Percentiles rank a stretch among this genome's conserved stretches.
Conservation (phyloP, 345 rosid species). For the Populus simonii region DNA sequence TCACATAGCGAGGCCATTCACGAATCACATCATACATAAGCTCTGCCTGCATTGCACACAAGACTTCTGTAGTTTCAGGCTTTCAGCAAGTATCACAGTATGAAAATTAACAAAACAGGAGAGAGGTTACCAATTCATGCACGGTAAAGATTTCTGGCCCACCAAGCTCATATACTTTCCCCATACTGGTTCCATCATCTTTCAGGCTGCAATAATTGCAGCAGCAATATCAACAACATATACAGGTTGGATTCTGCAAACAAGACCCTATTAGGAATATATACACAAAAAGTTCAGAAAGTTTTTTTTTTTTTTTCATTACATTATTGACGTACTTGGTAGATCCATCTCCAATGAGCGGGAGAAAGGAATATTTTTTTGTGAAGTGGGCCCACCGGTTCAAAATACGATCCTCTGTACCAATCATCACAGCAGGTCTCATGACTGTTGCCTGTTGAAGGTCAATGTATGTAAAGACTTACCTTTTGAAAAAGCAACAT, state of each 20-base stretch:
- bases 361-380: slow-evolving; percentile 74
- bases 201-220: slow-evolving; percentile 82
- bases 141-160: slow-evolving; percentile 81
- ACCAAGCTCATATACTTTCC: slow-evolving; percentile 89
- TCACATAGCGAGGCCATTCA: slow-evolving; percentile 89
- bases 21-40: slow-evolving; percentile 84
- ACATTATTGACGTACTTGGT: slow-evolving; percentile 52
- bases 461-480: slow-evolving; percentile 17
- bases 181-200: slow-evolving; percentile 93
- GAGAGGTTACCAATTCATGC: slow-evolving; percentile 70
- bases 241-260: slow-evolving; percentile 88
- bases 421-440: slow-evolving; percentile 91
- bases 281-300: not conserved
- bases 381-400: slow-evolving; percentile 81
- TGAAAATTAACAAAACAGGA: slow-evolving; percentile 13
- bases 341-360: slow-evolving; percentile 83
- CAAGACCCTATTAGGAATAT: slow-evolving; percentile 23
- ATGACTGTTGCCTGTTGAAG: slow-evolving; percentile 81
- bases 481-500: not conserved
- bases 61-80: slow-evolving; percentile 19
- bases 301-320: not conserved
- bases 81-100: slow-evolving; percentile 6
- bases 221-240: slow-evolving; percentile 95
- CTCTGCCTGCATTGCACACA: slow-evolving; percentile 66
- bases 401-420: slow-evolving; percentile 86